phyloP scores from a whole-genome alignment of 345 rosid genomes.

The rapeseed (Brassica napus) region DNA sequence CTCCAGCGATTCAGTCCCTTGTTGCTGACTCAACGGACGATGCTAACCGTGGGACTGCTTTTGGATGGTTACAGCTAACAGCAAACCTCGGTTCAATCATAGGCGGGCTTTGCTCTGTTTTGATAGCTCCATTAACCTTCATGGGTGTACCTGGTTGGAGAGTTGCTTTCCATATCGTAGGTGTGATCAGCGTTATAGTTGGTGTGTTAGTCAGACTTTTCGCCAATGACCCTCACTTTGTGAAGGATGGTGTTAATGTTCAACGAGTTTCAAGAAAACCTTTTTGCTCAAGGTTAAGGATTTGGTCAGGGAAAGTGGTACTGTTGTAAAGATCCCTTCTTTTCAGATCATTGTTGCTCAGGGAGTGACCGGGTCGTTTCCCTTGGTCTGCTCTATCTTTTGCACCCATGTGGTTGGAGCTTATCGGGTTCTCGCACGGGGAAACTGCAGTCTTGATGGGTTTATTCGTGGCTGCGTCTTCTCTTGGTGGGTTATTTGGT shows the following conservation, averaged over 20 bases:
- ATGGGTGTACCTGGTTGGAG: constrained; percentile 92
- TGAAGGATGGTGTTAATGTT: constrained; percentile 35
- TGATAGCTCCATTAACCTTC: constrained; percentile 67
- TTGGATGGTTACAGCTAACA: constrained; percentile 87
- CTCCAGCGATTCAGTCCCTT: constrained; percentile 86
- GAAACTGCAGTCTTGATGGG: constrained; percentile 65
- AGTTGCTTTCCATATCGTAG: constrained; percentile 82
- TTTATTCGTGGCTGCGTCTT: constrained; percentile 62
- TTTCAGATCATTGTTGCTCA: constrained; percentile 91
- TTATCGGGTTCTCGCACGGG: constrained; percentile 76
- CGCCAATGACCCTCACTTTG: constrained; percentile 72
- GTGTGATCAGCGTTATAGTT: constrained; percentile 64
- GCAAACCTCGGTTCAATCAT: constrained; percentile 70
- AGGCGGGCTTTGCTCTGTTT: constrained; percentile 70
- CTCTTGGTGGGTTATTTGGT: constrained; percentile 88
- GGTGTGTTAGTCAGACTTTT: constrained; percentile 65
- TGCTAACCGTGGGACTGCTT: constrained; percentile 74
- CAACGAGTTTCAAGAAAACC: constrained; percentile 49
- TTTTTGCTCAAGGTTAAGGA: constrained; percentile 55
- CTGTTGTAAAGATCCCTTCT: constrained; percentile 62
- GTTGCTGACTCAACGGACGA: constrained; percentile 87
- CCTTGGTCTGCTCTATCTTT: constrained; percentile 95
- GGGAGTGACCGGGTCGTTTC: constrained; percentile 80
- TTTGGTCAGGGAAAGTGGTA: constrained; percentile 55
- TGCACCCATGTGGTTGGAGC: constrained; percentile 93